A percentile compares a stretch with the other conserved stretches of the same genome.
phyloP scores from a whole-genome alignment of 2,329 filamentous ascomycete genomes.

The Didymella glomerata region DNA sequence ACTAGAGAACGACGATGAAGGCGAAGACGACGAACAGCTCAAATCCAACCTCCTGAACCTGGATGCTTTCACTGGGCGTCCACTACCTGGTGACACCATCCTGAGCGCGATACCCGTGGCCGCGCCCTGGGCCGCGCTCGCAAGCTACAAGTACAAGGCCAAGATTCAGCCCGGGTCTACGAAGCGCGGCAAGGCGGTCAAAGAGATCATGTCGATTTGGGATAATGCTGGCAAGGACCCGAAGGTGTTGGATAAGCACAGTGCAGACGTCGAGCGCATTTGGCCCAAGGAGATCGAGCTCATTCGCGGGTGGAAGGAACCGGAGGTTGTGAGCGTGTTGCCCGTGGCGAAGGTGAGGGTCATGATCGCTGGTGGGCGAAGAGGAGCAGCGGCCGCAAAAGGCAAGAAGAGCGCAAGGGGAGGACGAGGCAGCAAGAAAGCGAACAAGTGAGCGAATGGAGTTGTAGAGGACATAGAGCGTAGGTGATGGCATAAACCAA shows the following conservation, averaged over 20 bases:
- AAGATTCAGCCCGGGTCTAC: constrained; percentile 89
- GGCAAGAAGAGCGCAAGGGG: constrained; percentile 40
- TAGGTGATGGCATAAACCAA: too few relatives aligned
- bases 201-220: constrained; percentile 88
- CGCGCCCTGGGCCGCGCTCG: constrained; percentile 69
- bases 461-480: too few relatives aligned
- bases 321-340: constrained; percentile 81
- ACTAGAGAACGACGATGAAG: constrained; percentile 56
- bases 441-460: neutral
- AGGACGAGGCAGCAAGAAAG: constrained; percentile 45
- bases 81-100: constrained; percentile 83
- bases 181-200: constrained; percentile 95
- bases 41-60: constrained; percentile 55
- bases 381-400: constrained; percentile 42
- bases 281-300: constrained; percentile 89
- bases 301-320: constrained; percentile 79
- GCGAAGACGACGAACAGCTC: constrained; percentile 66
- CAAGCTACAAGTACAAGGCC: constrained; percentile 87
- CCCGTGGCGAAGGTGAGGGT: constrained; percentile 82
- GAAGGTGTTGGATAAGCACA: constrained; percentile 55
- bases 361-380: constrained; percentile 66
- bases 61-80: constrained; percentile 78
- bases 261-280: constrained; percentile 72
- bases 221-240: constrained; percentile 66
- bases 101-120: constrained; percentile 70